Base-by-base conservation (phyloP, 306 rosid genomes). In the Vigna reflexopilosa region DNA sequence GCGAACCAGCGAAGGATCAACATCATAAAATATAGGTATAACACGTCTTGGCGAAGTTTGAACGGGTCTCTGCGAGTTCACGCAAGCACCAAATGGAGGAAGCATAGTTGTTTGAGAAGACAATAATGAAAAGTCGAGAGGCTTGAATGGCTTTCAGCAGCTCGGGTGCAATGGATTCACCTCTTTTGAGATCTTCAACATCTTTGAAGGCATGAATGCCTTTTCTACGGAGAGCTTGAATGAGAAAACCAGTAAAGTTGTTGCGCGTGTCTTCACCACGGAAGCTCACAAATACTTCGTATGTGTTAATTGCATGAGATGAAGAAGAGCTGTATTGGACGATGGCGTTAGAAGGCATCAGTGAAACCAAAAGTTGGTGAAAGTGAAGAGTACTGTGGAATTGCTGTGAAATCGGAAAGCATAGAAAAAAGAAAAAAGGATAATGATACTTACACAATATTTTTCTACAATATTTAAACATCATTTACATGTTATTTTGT, bases 21-120 rank as follows among this genome's bases (percentile, higher is more conserved):
- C 63, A 11, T 56, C 63, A 22, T 56, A 56, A 5, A 56, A 56
- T 0, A 56, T 56, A 22, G 63, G 63, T 1, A 56, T 2, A 56
- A 56, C 8, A 11, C 16, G 3, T 4, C 34, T 26, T 26, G 28
- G 0, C 28, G 28, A 26, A 26, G 28, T 56, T 22, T 56, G 3
- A 56, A 1, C 10, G 11, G 0, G 22, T 56, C 6, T 56, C 7
- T 3, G 16, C 34, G 0, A 56, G 34, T 22, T 56, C 63, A 20
- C 63, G 34, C 63, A 56, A 56, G 16, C 63, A 56, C 63, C 63
- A 56, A 4, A 34, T 56, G 3, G 63, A 56, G 34, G 63, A 56
- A 56, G 34, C 63, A 56, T 56, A 56, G 34, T 56, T 22, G 7
- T 22, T 22, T 1, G 63, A 55, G 15, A 55, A 20, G 62, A 55